Conservation (phyloP, 768 basidiomycete genomes). For the Chalciporus chontae region DNA sequence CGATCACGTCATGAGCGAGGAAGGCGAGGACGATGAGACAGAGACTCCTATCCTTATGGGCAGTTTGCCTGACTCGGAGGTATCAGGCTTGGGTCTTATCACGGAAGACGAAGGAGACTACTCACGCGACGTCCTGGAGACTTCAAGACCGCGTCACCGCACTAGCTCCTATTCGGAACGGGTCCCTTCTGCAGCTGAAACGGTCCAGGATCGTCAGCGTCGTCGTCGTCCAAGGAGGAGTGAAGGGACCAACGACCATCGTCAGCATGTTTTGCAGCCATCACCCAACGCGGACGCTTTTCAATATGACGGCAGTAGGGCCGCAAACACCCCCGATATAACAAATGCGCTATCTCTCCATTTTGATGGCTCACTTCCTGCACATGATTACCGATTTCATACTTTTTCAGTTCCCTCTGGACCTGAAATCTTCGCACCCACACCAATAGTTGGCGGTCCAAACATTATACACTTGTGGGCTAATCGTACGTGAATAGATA, state of each 20-base stretch:
- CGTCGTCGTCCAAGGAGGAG: slow-evolving; percentile 24
- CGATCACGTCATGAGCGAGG: slow-evolving; percentile 14
- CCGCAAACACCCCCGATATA: slow-evolving; percentile 20
- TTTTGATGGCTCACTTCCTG: slow-evolving; percentile 34
- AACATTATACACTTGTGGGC: slow-evolving; percentile 35
- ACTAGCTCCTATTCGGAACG: slow-evolving; percentile 17
- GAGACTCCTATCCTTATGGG: slow-evolving; percentile 21
- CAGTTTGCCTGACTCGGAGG: slow-evolving; percentile 19
- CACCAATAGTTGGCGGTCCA: slow-evolving; percentile 33
- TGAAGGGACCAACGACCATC: slow-evolving; percentile 15
- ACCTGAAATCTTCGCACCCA: slow-evolving; percentile 32
- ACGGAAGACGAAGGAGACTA: slow-evolving; percentile 29
- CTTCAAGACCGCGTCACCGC: slow-evolving; percentile 15
- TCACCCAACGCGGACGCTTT: slow-evolving; percentile 20
- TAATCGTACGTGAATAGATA: slow-evolving; percentile 26
- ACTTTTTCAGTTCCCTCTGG: slow-evolving; percentile 22
- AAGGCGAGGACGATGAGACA: slow-evolving; percentile 15
- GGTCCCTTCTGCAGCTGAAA: slow-evolving; percentile 8
- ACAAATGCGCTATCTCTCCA: slow-evolving; percentile 33
- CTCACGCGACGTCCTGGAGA: slow-evolving; percentile 9
- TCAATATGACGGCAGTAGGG: slow-evolving; percentile 13
- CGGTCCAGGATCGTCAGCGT: slow-evolving; percentile 15
- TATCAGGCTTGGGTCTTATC: slow-evolving; percentile 29
- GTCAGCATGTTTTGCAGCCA: slow-evolving; percentile 21
- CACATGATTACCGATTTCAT: slow-evolving; percentile 22